These are phyloP conservation scores for Patellifolia procumbens DNA, from an alignment of 179 eudicot species.

Conservation along the genomic window DNA sequence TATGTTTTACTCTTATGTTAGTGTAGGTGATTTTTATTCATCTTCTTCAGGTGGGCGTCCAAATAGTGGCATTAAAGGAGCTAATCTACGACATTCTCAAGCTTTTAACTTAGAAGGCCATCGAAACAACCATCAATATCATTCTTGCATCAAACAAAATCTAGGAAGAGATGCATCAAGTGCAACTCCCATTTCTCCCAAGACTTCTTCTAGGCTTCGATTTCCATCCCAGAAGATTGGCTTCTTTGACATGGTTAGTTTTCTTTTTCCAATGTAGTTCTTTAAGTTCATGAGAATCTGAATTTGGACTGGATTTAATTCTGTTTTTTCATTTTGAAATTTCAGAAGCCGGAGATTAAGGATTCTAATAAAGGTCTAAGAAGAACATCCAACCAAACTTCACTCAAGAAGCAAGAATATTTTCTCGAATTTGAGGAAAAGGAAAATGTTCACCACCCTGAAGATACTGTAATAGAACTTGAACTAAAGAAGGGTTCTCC, in stretches of 20 bases:
- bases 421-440: constrained; percentile 26
- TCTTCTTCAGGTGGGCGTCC: constrained; percentile 8
- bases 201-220: constrained; percentile 33
- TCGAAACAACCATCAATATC: constrained; percentile 3
- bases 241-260: constrained; percentile 36
- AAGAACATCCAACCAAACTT: constrained; percentile 6
- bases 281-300: neutral
- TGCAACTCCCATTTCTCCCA: constrained; percentile 29
- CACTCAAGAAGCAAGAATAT: constrained; percentile 4
- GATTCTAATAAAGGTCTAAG: constrained; percentile 10
- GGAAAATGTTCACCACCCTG: constrained; percentile 28
- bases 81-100: no score
- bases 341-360: constrained; percentile 23
- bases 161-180: constrained; percentile 9
- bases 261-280: neutral
- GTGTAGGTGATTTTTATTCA: constrained; percentile 5
- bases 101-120: neutral
- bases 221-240: constrained; percentile 33
- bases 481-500: constrained; percentile 18
- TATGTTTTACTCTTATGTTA: neutral
- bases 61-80: constrained; percentile 1
- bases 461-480: constrained; percentile 33
- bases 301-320: neutral
- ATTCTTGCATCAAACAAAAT: constrained; percentile 18
- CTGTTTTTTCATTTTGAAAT: neutral